Base-by-base conservation (phyloP, 2,329 filamentous ascomycete genomes). In the Xylariaceae sp. region DNA sequence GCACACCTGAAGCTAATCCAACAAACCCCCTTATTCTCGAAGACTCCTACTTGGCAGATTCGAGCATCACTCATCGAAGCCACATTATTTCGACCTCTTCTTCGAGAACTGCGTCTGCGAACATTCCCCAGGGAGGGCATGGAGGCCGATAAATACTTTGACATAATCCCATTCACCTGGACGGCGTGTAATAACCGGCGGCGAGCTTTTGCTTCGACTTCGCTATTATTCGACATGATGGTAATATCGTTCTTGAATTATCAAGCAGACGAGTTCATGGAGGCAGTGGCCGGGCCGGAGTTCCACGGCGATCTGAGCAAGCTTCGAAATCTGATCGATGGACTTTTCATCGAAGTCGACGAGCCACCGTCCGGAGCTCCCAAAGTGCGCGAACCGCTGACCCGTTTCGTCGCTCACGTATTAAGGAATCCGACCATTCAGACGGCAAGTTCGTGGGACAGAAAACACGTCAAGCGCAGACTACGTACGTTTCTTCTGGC, bases 201-300 rank as follows among this genome's bases (percentile, higher is more conserved):
- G 4, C 6, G 27, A 4, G 34, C 8, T 11, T 1, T n/a, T 3
- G 19, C 41, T 1, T 41, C 47, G 4, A 11, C 2, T n/a, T 3
- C 19, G 3, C 7, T 11, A 5, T 11, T 55, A 5, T 40, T 26
- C 4, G 53, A 50, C 26, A 50, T 47, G 42, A 55, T 55, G 47
- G 5, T 55, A n/a, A 8, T 55, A 12, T 42, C 53, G 1, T 2
- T 50, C n/a, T 29, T 45, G 2, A 43, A 40, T 26, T 55, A 50
- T 42, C 53, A 55, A 35, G n/a, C 32, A 3, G 47, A 55, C 31
- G 47, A 55, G 12, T 50, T 27, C 29, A 47, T 55, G 47, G 47
- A 51, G 9, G 11, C 37, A 4, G 29, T 53, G 6, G 27, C 46
- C 37, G 30, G 29, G 7, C 46, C 34, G n/a, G 27, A 35, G 41